phyloP scores from a whole-genome alignment of 495 filamentous ascomycete genomes.

The Podospora pseudopauciseta region DNA sequence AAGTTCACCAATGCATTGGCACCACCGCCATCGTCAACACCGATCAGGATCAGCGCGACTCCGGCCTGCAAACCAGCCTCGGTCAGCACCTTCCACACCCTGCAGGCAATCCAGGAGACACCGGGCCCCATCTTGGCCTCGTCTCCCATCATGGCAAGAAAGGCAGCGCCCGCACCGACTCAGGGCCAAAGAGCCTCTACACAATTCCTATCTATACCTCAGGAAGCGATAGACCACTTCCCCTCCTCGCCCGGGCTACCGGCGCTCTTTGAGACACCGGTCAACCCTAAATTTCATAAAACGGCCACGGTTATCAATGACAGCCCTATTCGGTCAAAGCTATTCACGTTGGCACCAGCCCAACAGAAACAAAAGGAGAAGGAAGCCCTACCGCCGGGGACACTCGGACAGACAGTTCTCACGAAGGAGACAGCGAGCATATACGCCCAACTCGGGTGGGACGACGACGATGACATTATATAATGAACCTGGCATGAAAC shows the following conservation, averaged over 20 bases:
- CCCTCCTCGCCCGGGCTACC: slow-evolving; percentile 38
- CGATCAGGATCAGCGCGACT: slow-evolving; percentile 22
- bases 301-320: slow-evolving; percentile 37
- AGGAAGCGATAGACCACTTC: slow-evolving; percentile 33
- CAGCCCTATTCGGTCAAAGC: slow-evolving; percentile 40
- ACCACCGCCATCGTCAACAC: slow-evolving; percentile 10
- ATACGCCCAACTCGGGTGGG: slow-evolving; percentile 74
- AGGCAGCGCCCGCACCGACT: slow-evolving; percentile 49
- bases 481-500: slow-evolving; percentile 13
- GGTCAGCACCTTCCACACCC: slow-evolving; percentile 7
- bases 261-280: slow-evolving; percentile 38
- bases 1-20: slow-evolving; percentile 30
- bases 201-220: slow-evolving; percentile 28
- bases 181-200: slow-evolving; percentile 27
- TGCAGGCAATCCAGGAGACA: slow-evolving; percentile 14
- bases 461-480: slow-evolving; percentile 35
- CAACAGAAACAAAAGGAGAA: slow-evolving; percentile 9
- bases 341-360: slow-evolving; percentile 6
- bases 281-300: slow-evolving; percentile 26
- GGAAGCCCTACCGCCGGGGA: slow-evolving; percentile 26
- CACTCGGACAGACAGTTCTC: background rate
- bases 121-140: slow-evolving; percentile 32
- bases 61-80: slow-evolving; percentile 20
- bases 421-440: slow-evolving; percentile 39
- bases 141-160: slow-evolving; percentile 46